Percentiles rank a stretch among this genome's conserved stretches.
These are phyloP conservation scores for Nakaseomyces glabratus DNA, from an alignment of 1,139 yeast genomes.

Conservation along the genomic window DNA sequence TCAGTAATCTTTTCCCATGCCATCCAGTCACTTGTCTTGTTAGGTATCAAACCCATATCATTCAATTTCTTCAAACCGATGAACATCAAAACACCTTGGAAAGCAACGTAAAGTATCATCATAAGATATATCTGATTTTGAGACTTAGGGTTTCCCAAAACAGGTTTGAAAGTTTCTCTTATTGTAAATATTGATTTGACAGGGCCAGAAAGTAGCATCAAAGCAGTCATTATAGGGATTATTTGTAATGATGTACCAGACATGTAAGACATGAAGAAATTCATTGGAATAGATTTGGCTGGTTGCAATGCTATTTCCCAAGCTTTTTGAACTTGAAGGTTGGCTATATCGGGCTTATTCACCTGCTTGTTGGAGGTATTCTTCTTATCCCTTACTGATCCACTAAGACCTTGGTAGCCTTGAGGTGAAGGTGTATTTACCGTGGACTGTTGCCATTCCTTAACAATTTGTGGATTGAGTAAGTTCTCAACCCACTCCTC, in stretches of 20 bases:
- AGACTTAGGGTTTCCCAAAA: constrained; percentile 33
- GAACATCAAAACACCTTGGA: constrained; percentile 56
- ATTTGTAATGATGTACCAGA: constrained; percentile 85
- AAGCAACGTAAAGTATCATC: constrained; percentile 43
- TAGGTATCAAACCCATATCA: constrained; percentile 86
- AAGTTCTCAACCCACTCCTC: constrained; percentile 6
- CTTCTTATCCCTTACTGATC: neutral
- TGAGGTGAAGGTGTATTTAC: constrained; percentile 2
- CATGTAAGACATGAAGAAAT: constrained; percentile 83
- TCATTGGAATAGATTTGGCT: constrained; percentile 82
- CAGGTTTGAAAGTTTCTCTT: constrained; percentile 38
- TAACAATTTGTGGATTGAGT: neutral
- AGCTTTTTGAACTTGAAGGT: constrained; percentile 52
- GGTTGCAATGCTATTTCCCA: constrained; percentile 86
- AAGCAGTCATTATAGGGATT: constrained; percentile 84
- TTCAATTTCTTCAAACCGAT: constrained; percentile 82
- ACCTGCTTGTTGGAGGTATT: neutral
- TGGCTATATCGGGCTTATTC: constrained; percentile 25
- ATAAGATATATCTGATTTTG: constrained; percentile 39
- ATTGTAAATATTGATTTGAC: constrained; percentile 59
- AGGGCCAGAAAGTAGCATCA: constrained; percentile 75
- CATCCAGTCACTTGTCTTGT: constrained; percentile 81
- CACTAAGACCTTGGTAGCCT: neutral
- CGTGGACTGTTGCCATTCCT: constrained; percentile 1
- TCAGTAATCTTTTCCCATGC: constrained; percentile 59